Percentiles rank a stretch among this genome's conserved stretches.
These are phyloP conservation scores for Psidium guajava DNA, from an alignment of 345 rosid species.

Conservation along the genomic window DNA sequence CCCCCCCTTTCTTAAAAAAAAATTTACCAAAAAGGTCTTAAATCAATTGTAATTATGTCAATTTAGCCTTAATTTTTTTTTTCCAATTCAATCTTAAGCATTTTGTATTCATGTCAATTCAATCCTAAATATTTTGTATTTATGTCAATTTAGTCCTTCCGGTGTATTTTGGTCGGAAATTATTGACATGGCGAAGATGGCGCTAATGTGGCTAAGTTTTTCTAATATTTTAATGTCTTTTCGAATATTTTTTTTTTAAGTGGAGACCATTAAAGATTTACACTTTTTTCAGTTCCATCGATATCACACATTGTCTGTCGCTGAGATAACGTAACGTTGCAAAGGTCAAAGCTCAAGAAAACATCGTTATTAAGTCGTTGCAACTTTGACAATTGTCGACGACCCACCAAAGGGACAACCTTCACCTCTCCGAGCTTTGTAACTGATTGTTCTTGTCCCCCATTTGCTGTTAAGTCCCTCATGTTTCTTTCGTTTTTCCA, in stretches of 20 bases:
- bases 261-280: not conserved
- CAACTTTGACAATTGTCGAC: not conserved
- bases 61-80: no score
- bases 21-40: no score
- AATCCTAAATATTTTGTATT: no score
- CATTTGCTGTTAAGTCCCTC: not conserved
- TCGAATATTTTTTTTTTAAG: not conserved
- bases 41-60: no score
- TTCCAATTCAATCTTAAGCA: no score
- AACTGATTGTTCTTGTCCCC: not conserved
- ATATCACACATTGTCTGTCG: not conserved
- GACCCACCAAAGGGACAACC: not conserved
- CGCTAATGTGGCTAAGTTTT: no score
- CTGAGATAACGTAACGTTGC: not conserved
- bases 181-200: no score
- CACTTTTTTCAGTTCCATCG: not conserved
- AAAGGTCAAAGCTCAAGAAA: not conserved
- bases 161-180: no score
- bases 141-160: no score
- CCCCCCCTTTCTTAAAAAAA: not conserved
- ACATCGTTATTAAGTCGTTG: not conserved
- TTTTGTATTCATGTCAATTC: no score
- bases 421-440: not conserved
- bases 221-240: no score
- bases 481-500: not conserved